Evolutionary conservation across 257 asterid species (phyloP).

Genomic region (Paulownia fortunei): DNA sequence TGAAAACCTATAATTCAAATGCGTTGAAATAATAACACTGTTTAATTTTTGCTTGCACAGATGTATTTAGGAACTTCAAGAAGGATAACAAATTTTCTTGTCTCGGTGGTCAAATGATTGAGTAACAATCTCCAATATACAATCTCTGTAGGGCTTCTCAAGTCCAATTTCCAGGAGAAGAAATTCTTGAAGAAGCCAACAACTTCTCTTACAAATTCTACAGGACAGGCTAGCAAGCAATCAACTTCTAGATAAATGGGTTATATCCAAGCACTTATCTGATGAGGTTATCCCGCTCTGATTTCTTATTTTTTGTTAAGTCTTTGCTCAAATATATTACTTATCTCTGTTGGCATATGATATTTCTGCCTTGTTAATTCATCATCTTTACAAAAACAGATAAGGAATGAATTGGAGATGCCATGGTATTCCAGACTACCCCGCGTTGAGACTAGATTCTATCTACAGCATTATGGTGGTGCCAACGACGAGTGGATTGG

Average conservation of each 20-base stretch:
- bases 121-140: constrained; percentile 47
- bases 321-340: too few relatives aligned
- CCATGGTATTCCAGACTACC: constrained; percentile 57
- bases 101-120: constrained; percentile 47
- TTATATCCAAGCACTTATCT: constrained; percentile 48
- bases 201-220: constrained; percentile 39
- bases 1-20: too few relatives aligned
- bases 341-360: too few relatives aligned
- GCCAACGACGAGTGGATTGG: constrained; percentile 46
- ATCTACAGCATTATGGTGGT: constrained; percentile 41
- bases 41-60: constrained; percentile 22
- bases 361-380: not conserved
- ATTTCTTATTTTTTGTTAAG: too few relatives aligned
- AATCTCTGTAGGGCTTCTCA: constrained; percentile 58
- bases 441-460: constrained; percentile 42
- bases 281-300: too few relatives aligned
- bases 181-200: constrained; percentile 54
- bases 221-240: constrained; percentile 27
- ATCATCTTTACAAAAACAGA: constrained; percentile 1
- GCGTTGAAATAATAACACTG: too few relatives aligned
- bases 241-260: constrained; percentile 52
- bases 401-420: constrained; percentile 38
- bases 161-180: constrained; percentile 52
- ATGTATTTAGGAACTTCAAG: constrained; percentile 52
- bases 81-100: constrained; percentile 45